These are phyloP conservation scores for Balamuthia mandrillaris DNA, from an alignment of 208 protist genomes.

Conservation along the genomic window DNA sequence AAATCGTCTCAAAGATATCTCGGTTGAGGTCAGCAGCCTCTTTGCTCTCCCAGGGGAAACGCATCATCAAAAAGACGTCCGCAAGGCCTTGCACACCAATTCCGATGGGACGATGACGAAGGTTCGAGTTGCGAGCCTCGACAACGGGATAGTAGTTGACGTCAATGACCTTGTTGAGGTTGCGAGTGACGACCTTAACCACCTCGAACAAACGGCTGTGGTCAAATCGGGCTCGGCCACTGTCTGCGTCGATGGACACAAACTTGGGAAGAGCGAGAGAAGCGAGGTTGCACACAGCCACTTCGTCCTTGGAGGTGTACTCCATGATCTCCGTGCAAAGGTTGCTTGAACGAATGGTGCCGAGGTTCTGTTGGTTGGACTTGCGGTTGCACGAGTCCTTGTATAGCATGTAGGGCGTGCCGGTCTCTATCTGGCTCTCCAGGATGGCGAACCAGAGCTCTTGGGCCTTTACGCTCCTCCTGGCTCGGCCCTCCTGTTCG, in stretches of 20 bases:
- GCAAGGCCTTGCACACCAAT: slow-evolving; percentile 98
- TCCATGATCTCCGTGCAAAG: slow-evolving; percentile 99
- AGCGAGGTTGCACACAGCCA: slow-evolving; percentile 98
- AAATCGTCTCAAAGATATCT: slow-evolving; percentile 99
- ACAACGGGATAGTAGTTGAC: slow-evolving; percentile 96
- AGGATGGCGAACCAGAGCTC: slow-evolving; percentile 98
- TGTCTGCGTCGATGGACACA: no score
- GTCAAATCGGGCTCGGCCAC: slow-evolving; percentile 76
- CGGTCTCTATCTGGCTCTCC: slow-evolving; percentile 97
- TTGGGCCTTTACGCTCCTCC: slow-evolving; percentile 88
- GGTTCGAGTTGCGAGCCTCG: slow-evolving; percentile 90
- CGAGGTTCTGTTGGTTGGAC: slow-evolving; percentile 98
- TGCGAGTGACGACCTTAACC: slow-evolving; percentile 84
- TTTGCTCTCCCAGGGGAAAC: slow-evolving; percentile 87
- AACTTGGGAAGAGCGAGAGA: slow-evolving; percentile 96
- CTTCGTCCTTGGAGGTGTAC: slow-evolving; percentile 94
- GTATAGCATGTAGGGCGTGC: slow-evolving; percentile 98
- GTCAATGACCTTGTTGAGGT: slow-evolving; percentile 98
- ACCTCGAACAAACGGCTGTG: slow-evolving; percentile 84
- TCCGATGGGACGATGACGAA: slow-evolving; percentile 95
- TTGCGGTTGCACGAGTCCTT: slow-evolving; percentile 99
- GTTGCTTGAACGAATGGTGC: slow-evolving; percentile 97
- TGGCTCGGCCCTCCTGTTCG: slow-evolving; percentile 76
- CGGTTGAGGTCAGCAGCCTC: slow-evolving; percentile 91
- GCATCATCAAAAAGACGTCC: slow-evolving; percentile 93